Base-by-base conservation (phyloP, 164 flowering plant genomes). In the Amborella trichopoda region DNA sequence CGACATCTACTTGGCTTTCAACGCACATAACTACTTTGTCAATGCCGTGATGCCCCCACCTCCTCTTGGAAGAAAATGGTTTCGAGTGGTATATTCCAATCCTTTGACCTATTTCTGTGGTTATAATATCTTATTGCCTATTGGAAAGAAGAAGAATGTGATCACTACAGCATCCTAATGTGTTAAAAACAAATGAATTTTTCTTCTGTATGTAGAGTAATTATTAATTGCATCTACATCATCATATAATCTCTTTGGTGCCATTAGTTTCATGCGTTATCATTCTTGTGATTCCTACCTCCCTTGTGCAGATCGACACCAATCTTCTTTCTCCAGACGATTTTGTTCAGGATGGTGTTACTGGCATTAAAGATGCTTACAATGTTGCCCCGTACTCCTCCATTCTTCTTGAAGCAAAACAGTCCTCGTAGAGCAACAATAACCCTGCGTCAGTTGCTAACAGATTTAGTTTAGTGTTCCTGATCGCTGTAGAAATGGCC, bases 1-100 rank as follows among this genome's bases (percentile, higher is more conserved):
- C 54, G 88, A 84, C 61, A 58, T 83, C 48, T 81, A 87, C 59
- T 24, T 87, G 67, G 96, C 89, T 39, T 87, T 91, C 66, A 91
- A 87, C 63, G 83, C 99, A 36, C 99, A 82, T 49, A 80, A 83
- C 54, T 84, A 56, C 47, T 66, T 54, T 65, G 75, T 87, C 26
- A 63, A 71, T 59, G 75, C 61, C 49, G 28, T 60, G n/a, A 54
- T 87, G 40, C 90, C 99, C 20, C 50, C 85, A 38, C 76, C 94
- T 42, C 93, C 95, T 30, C 49, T 55, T 24, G 61, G 62, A 38
- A 66, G 71, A 62, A 62, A 44, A 21, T 82, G 99, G 98, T 68
- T 58, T 61, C 82, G 93, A 56, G 93, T 87, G 93, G 96, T 87
- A 57, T 70, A 79, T 34, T 66, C 38, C 43, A 28, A 37, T 52